Percentiles rank a stretch among this genome's conserved stretches.
phyloP scores from a whole-genome alignment of 2,329 filamentous ascomycete species.

The Phialocephala sp. region DNA sequence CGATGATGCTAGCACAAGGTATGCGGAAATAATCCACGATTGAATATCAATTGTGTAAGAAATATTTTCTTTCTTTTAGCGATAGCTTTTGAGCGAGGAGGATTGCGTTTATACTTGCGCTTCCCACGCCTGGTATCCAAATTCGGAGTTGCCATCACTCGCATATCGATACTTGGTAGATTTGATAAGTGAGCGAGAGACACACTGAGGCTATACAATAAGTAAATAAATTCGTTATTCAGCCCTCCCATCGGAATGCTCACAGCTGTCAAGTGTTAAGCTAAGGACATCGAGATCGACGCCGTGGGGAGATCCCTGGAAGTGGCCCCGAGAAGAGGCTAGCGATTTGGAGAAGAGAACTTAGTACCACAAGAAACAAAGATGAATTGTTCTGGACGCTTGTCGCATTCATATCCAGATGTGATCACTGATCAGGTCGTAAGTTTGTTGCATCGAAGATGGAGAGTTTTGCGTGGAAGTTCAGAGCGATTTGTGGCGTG shows the following conservation, averaged over 20 bases:
- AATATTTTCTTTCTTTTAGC: neutral
- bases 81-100: neutral
- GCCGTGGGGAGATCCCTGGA: too few species aligned
- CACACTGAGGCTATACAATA: too few species aligned
- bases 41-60: neutral
- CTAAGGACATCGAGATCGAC: too few species aligned
- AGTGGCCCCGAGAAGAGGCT: too few species aligned
- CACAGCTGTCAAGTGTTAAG: too few species aligned
- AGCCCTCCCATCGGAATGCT: too few species aligned
- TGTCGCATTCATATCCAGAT: neutral
- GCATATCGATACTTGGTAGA: neutral
- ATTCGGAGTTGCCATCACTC: neutral
- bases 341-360: too few species aligned
- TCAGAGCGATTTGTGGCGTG: neutral
- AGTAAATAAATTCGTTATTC: too few species aligned
- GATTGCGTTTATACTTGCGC: neutral
- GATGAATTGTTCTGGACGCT: neutral
- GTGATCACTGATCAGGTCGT: neutral
- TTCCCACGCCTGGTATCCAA: neutral
- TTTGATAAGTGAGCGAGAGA: neutral
- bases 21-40: neutral
- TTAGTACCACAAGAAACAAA: neutral
- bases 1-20: neutral
- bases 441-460: neutral
- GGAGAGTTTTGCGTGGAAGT: neutral